These are phyloP conservation scores for Ophiostoma sp. DNA, from an alignment of 2,329 filamentous ascomycete species.

Conservation along the genomic window DNA sequence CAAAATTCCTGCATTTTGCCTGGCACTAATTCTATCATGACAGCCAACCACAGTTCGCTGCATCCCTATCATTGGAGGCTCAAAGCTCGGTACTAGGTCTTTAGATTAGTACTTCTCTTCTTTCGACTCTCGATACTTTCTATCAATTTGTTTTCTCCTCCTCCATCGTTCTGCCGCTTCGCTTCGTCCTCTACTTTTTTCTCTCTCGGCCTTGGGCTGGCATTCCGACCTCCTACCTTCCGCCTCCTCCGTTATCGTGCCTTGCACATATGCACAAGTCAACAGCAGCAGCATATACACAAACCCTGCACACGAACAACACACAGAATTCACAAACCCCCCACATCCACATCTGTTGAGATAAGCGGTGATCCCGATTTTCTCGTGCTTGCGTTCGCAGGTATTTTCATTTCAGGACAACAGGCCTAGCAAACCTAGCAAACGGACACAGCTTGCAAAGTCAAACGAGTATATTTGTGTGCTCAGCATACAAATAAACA, in stretches of 20 bases:
- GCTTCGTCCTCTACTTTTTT: not conserved
- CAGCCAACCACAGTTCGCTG: constrained; percentile 39
- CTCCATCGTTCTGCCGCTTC: constrained; percentile 11
- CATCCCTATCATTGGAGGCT: constrained; percentile 44
- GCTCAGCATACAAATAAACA: not conserved
- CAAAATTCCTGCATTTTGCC: constrained; percentile 29
- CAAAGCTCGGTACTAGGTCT: constrained; percentile 41
- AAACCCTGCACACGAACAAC: constrained; percentile 17
- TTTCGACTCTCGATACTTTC: not conserved
- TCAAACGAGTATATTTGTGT: not conserved
- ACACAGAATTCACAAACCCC: constrained; percentile 24
- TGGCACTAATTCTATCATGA: constrained; percentile 43
- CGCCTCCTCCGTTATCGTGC: constrained; percentile 17
- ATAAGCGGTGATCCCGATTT: constrained; percentile 23
- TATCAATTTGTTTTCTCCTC: constrained; percentile 10
- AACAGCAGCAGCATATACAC: constrained; percentile 1
- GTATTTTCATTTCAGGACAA: not conserved
- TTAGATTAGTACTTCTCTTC: constrained; percentile 31
- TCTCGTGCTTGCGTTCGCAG: not conserved
- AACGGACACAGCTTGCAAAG: not conserved
- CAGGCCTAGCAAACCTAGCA: not conserved
- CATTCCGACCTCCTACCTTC: not conserved
- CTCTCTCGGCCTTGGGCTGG: not conserved
- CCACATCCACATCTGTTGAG: constrained; percentile 32
- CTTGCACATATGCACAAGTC: constrained; percentile 9